Base-by-base conservation (phyloP, 441 rosid genomes). In the Kokia cookei region DNA sequence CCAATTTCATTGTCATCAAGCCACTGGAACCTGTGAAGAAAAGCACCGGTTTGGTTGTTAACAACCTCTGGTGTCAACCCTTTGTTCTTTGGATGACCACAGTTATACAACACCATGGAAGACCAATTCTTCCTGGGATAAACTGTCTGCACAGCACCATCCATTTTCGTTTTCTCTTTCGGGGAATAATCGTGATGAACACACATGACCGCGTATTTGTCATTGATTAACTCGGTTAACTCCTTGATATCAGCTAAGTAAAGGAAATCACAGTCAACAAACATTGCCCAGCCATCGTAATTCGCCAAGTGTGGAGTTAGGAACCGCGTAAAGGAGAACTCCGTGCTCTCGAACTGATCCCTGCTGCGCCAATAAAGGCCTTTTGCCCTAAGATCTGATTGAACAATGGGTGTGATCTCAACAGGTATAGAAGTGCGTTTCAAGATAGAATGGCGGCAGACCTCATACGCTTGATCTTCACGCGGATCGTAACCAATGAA, bases 101-200 rank as follows among this genome's bases (percentile, higher is more conserved):
- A 95, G 10, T 95, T 95, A 81, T 95, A 95, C 71, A 95, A 78
- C 62, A 95, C 99, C 99, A 95, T 95, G 0, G 99, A 95, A 5
- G 99, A 95, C 99, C 99, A 95, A 61, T 95, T 95, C 91, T 95
- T 95, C 82, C 99, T 87, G 0, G 97, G 99, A 80, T 95, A 95
- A 26, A 89, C 94, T 1, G 99, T 95, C 40, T 95, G 99, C 29
- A 91, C 93, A 0, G 95, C 97, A 50, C 99, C 99, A 29, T 95
- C 99, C 99, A 95, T 95, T 84, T 95, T 95, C 0, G 95, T 93
- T 67, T 96, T 86, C 81, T 95, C 99, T 76, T 93, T 90, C 0
- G 99, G 99, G 2, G 93, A 69, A 62, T 95, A 93, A 19, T 95
- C 98, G 58, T 95, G 99, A 64, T 95, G 98, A 50, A 95, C 99